Conservation (phyloP, 2,329 filamentous ascomycete genomes). For the Ophiostoma quercus region DNA sequence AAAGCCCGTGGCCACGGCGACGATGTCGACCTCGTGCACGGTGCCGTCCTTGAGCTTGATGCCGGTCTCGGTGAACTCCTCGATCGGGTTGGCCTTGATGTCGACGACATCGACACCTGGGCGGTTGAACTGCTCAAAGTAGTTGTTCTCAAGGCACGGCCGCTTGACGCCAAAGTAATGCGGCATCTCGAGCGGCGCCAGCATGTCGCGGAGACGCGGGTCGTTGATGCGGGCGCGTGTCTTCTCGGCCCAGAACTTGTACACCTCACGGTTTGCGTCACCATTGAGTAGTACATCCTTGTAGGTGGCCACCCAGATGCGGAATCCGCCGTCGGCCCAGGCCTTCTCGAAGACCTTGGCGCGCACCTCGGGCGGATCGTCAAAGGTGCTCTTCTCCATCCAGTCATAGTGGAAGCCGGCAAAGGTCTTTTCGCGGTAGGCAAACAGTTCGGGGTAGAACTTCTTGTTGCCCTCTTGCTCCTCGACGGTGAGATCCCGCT, state of each 20-base stretch:
- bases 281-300: conserved; percentile 45
- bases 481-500: conserved; percentile 42
- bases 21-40: conserved; percentile 41
- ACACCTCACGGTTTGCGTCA: conserved; percentile 48
- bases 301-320: conserved; percentile 51
- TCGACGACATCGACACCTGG: conserved; percentile 41
- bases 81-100: conserved; percentile 39
- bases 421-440: conserved; percentile 48
- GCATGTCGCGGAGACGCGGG: conserved; percentile 43
- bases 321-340: conserved; percentile 51
- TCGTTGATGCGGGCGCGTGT: conserved; percentile 47
- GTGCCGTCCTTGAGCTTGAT: conserved; percentile 40
- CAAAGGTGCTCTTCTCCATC: conserved; percentile 50
- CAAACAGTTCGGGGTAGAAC: conserved; percentile 49
- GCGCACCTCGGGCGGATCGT: conserved; percentile 47
- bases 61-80: conserved; percentile 40
- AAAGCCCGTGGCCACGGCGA: conserved; percentile 45
- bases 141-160: conserved; percentile 40
- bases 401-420: conserved; percentile 56
- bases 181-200: conserved; percentile 49
- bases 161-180: conserved; percentile 53
- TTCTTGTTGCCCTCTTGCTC: conserved; percentile 46
- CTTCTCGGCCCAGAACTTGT: conserved; percentile 52
- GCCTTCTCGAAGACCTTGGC: conserved; percentile 45
- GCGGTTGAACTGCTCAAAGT: conserved; percentile 47